phyloP scores from a whole-genome alignment of 73 alveolate genomes.

The Paramecium primaurelia region DNA sequence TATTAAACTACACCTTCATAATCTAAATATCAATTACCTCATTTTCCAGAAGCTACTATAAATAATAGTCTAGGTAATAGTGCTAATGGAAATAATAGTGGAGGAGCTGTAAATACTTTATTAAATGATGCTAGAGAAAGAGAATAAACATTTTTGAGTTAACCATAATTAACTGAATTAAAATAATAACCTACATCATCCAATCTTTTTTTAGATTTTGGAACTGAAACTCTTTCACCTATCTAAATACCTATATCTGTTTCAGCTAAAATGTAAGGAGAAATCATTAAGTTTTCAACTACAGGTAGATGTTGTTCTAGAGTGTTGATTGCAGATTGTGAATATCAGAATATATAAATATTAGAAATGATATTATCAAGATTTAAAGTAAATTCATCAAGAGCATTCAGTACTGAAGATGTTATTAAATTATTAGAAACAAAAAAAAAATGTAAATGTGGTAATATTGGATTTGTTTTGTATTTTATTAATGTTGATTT shows the following conservation, averaged over 20 bases:
- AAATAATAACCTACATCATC: neutral
- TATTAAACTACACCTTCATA: neutral
- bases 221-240: neutral
- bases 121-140: neutral
- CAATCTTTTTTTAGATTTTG: conserved; percentile 22
- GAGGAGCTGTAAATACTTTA: neutral
- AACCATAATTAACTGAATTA: neutral
- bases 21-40: conserved; percentile 14
- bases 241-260: neutral
- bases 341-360: conserved; percentile 26
- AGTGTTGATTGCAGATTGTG: conserved; percentile 33
- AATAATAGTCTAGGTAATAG: neutral
- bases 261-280: neutral
- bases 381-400: neutral
- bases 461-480: conserved; percentile 33
- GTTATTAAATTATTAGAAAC: neutral
- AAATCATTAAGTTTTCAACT: conserved; percentile 11
- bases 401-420: conserved; percentile 45
- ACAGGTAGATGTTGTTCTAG: conserved; percentile 25
- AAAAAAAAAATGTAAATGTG: conserved; percentile 27
- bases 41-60: neutral
- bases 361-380: neutral
- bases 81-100: neutral
- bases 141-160: conserved; percentile 1
- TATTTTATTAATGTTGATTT: conserved; percentile 40